These are phyloP conservation scores for Sanghuangporus weigelae DNA, from an alignment of 1,284 basidiomycete genomes.

Conservation along the genomic window DNA sequence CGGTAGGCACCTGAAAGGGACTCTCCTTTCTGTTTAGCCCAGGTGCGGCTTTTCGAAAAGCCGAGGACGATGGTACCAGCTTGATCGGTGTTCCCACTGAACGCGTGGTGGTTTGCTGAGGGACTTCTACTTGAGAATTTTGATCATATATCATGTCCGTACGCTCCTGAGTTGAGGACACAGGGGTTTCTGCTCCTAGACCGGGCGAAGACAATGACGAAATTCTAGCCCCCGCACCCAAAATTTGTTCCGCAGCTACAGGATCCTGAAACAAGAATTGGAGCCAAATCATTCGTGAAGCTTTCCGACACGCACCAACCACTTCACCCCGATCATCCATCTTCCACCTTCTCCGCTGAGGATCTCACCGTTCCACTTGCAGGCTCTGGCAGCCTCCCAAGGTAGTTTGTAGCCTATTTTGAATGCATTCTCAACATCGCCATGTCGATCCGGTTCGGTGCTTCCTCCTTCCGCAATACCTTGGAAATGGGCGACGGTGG, in stretches of 20 bases:
- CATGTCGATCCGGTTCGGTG: slow-evolving; percentile 59
- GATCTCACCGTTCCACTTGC: slow-evolving; percentile 74
- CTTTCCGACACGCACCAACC: slow-evolving; percentile 49
- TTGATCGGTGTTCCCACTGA: slow-evolving; percentile 58
- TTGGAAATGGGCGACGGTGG: slow-evolving; percentile 66
- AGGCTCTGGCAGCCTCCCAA: slow-evolving; percentile 66
- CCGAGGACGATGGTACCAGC: slow-evolving; percentile 62
- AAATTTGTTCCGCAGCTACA: slow-evolving; percentile 14
- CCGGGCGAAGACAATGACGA: neutral
- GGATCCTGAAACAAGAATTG: neutral
- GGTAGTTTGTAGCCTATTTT: slow-evolving; percentile 63
- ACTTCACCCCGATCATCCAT: slow-evolving; percentile 81
- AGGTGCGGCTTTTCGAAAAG: slow-evolving; percentile 49
- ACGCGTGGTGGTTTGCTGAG: slow-evolving; percentile 25
- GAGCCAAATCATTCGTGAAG: neutral
- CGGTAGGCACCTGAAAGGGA: slow-evolving; percentile 20
- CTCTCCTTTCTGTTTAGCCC: slow-evolving; percentile 29
- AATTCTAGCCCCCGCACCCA: slow-evolving; percentile 12
- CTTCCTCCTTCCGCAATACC: slow-evolving; percentile 47
- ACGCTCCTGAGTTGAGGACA: neutral
- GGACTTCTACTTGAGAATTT: slow-evolving; percentile 26
- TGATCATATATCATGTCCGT: slow-evolving; percentile 8
- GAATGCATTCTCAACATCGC: slow-evolving; percentile 66
- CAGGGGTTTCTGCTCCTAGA: neutral
- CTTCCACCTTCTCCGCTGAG: slow-evolving; percentile 44